Percentiles rank a stretch among this genome's conserved stretches.
Conservation (phyloP, 768 basidiomycete genomes). For the Agaricus sinodeliciosus region DNA sequence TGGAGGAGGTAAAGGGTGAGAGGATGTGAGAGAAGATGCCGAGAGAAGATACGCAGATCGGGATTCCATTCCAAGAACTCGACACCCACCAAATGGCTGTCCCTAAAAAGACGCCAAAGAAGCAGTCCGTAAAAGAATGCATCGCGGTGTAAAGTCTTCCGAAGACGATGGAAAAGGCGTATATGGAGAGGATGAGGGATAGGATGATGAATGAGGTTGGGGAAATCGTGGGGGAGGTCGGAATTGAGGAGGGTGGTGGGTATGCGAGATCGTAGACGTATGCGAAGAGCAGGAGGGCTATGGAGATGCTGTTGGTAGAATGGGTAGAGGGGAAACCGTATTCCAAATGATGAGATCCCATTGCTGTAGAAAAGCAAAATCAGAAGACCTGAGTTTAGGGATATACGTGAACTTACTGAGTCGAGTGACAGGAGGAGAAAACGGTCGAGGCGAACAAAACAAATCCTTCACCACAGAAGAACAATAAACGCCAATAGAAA, state of each 20-base stretch:
- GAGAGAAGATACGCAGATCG: conserved; percentile 23
- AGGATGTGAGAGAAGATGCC: conserved; percentile 17
- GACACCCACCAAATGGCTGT: conserved; percentile 59
- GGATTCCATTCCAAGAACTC: conserved; percentile 36
- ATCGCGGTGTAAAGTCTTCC: conserved; percentile 83
- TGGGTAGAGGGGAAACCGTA: conserved; percentile 97
- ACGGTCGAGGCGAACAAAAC: conserved; percentile 85
- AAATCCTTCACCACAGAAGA: conserved; percentile 87
- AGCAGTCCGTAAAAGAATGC: conserved; percentile 80
- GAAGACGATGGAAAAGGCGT: conserved; percentile 67
- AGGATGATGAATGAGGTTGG: conserved; percentile 33
- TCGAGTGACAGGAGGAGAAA: conserved; percentile 85
- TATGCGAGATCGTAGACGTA: conserved; percentile 49
- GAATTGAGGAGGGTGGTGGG: conserved; percentile 14
- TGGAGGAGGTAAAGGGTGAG: background rate
- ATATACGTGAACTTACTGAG: too few relatives aligned
- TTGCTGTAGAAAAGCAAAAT: conserved; percentile 44
- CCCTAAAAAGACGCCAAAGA: conserved; percentile 58
- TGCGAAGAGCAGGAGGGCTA: conserved; percentile 74
- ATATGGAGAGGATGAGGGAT: conserved; percentile 42
- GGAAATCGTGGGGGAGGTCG: conserved; percentile 35
- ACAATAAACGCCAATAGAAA: conserved; percentile 79
- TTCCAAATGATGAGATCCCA: conserved; percentile 78
- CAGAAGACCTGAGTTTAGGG: too few relatives aligned
- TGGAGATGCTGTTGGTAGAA: conserved; percentile 84